Evolutionary conservation across 345 rosid genomes (phyloP).

Genomic region (Populus pruinosa): DNA sequence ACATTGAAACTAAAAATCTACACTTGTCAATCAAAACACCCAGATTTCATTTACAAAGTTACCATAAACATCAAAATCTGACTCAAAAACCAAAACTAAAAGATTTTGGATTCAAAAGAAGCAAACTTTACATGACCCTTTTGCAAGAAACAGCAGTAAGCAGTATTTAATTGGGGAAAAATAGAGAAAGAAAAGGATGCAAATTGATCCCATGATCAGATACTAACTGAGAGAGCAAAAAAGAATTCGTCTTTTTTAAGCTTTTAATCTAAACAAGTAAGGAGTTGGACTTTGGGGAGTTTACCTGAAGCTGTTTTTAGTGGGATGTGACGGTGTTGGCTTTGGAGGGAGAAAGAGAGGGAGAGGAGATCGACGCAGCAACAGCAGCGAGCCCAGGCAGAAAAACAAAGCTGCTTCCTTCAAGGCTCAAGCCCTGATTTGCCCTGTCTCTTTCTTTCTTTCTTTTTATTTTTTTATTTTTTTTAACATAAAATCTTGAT

Average conservation of each 20-base stretch:
- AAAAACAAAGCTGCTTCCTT: background rate
- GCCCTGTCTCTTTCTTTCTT: no score
- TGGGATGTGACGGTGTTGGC: background rate
- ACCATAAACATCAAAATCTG: background rate
- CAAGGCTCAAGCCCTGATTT: background rate
- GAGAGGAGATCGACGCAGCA: background rate
- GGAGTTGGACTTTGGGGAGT: background rate
- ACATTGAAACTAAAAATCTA: background rate
- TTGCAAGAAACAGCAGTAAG: background rate
- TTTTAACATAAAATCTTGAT: background rate
- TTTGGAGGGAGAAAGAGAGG: background rate
- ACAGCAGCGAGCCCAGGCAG: background rate
- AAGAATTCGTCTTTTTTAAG: background rate
- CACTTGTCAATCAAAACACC: background rate
- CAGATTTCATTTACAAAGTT: background rate
- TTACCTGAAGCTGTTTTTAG: background rate
- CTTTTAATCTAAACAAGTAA: background rate
- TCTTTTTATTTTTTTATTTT: background rate
- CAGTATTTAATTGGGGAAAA: background rate
- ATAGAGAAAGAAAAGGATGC: background rate
- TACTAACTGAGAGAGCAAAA: background rate
- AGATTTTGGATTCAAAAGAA: conserved; percentile 6
- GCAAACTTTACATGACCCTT: background rate
- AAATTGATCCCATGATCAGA: background rate
- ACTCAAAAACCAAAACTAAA: background rate